Base-by-base conservation (phyloP, 148 eudicot genomes). In the Pharnaceum exiguum region DNA sequence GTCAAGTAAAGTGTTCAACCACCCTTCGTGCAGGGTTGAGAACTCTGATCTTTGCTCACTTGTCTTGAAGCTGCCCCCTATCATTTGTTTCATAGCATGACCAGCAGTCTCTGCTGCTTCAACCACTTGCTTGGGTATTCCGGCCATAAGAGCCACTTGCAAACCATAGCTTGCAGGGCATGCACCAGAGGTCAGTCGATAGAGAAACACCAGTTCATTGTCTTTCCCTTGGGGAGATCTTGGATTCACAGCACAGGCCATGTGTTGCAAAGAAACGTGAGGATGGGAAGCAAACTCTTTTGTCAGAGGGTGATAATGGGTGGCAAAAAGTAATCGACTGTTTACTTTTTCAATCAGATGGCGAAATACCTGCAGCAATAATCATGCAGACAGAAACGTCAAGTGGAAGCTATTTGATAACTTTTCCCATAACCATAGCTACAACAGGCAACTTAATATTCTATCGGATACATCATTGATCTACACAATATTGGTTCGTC, bases 231-330 rank as follows among this genome's bases (percentile, higher is more conserved):
- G 38, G 15, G 81, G 69, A 22, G 77, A 60, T 57, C 55, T 67
- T 21, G 65, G 65, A 60, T 65, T 75, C 74, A 94, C 71, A 50
- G 89, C 60, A 57, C 91, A 89, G 16, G 95, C 86, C 99, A 94
- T 94, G 68, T 94, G 96, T 78, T 80, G 91, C 43, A 86, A 56
- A 22, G 63, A 76, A 25, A 89, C 99, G 37, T 56, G 95, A 45
- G 99, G 99, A 66, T 94, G 99, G 25, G 78, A 66, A 10, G 75
- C 95, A 15, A 94, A 94, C 73, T 94, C 99, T 76, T 83, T 89
- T n/a, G 96, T 89, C 11, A 94, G 82, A 10, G 95, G 86, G 67
- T 94, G 99, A 65, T 94, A 94, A 69, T 94, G 99, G 37, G 99
- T 94, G 4, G 99, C 99, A 25, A 94, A 94, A 23, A 94, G 77